Percentiles rank a stretch among this genome's conserved stretches.
Conservation (phyloP, 495 filamentous ascomycete genomes). For the Cenococcum geophilum region DNA sequence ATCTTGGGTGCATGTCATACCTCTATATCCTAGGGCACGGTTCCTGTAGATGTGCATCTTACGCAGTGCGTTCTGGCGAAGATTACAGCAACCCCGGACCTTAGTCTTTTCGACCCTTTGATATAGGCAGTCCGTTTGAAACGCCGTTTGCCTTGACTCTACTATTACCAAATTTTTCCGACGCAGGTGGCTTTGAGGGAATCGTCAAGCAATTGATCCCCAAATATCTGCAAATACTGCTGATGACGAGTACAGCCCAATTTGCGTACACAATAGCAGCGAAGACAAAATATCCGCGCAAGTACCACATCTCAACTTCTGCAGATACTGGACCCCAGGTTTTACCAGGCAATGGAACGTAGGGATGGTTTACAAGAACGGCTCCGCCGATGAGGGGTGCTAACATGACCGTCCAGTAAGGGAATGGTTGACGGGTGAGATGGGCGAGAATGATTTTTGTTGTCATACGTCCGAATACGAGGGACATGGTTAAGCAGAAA, state of each 20-base stretch:
- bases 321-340: slow-evolving; percentile 30
- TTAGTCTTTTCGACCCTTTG: slow-evolving; percentile 19
- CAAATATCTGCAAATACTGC: slow-evolving; percentile 83
- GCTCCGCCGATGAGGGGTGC: slow-evolving; percentile 79
- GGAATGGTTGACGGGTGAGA: slow-evolving; percentile 86
- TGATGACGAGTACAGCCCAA: slow-evolving; percentile 88
- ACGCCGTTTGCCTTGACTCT: slow-evolving; percentile 19
- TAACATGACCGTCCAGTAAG: slow-evolving; percentile 90
- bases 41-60: no score
- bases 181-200: slow-evolving; percentile 13
- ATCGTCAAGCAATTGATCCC: slow-evolving; percentile 94
- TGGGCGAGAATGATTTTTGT: slow-evolving; percentile 99
- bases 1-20: no score
- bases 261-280: slow-evolving; percentile 76
- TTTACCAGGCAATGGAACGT: slow-evolving; percentile 53
- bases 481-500: slow-evolving; percentile 88
- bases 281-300: slow-evolving; percentile 74
- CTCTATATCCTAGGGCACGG: no score
- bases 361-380: slow-evolving; percentile 73
- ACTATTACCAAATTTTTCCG: slow-evolving; percentile 22
- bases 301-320: slow-evolving; percentile 66
- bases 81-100: background rate
- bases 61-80: background rate
- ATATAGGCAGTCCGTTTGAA: slow-evolving; percentile 14
- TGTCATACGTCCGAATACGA: slow-evolving; percentile 99